Evolutionary conservation across 768 basidiomycete genomes (phyloP).

Genomic region (Nevesoporus exiguus): DNA sequence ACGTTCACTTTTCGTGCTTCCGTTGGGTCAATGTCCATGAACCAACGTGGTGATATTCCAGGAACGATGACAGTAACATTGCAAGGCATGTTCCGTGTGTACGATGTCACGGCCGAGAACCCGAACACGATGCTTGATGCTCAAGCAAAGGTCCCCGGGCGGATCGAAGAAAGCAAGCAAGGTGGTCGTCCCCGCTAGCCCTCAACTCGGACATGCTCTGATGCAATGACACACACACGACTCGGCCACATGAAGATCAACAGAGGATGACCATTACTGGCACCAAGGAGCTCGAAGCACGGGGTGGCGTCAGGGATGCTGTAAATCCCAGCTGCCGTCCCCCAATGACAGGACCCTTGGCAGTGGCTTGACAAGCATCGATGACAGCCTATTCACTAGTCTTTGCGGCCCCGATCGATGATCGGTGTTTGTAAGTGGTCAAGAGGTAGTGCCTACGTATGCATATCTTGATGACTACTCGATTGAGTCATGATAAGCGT

Average conservation of each 20-base stretch:
- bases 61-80: neutral
- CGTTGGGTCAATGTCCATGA: neutral
- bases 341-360: conserved; percentile 8
- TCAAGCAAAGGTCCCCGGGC: neutral
- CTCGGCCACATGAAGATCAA: neutral
- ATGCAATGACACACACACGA: neutral
- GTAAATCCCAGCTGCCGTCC: conserved; percentile 5
- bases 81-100: neutral
- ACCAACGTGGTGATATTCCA: conserved; percentile 1
- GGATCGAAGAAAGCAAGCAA: neutral
- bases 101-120: neutral
- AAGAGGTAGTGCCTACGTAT: neutral
- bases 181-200: neutral
- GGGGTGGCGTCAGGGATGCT: neutral
- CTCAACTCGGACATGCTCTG: neutral
- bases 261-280: neutral
- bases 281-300: neutral
- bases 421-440: conserved; percentile 2
- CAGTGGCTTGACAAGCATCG: conserved; percentile 6
- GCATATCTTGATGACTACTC: neutral
- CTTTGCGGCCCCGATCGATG: conserved; percentile 6
- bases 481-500: neutral
- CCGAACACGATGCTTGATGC: neutral
- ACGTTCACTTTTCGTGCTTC: neutral
- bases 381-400: neutral